phyloP scores from a whole-genome alignment of 2,329 filamentous ascomycete genomes.

The Kalmusia sp. region DNA sequence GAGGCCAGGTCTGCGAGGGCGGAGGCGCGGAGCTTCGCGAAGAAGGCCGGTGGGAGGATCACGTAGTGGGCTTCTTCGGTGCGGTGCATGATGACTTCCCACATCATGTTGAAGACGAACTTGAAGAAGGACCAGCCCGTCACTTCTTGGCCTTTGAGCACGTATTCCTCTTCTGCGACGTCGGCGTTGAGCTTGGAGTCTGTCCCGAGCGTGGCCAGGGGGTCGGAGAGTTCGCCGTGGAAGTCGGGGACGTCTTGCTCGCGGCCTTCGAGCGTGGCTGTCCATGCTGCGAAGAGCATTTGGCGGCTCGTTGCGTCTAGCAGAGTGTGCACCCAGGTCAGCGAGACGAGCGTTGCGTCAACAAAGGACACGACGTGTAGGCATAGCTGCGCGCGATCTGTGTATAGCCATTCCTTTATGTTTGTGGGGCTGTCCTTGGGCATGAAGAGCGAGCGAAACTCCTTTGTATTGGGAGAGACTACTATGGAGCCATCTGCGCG shows the following conservation, averaged over 20 bases:
- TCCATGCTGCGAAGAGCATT: conserved; percentile 28
- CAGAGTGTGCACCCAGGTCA: conserved; percentile 30
- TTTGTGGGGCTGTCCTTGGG: conserved; percentile 8
- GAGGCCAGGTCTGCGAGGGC: conserved; percentile 18
- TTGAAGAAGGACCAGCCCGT: conserved; percentile 12
- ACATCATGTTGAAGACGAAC: conserved; percentile 23
- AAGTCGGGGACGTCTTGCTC: conserved; percentile 24
- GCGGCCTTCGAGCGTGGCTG: conserved; percentile 26
- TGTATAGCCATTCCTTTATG: conserved; percentile 26
- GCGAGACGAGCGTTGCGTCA: conserved; percentile 30
- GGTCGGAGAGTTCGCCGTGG: conserved; percentile 28
- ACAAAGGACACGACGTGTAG: conserved; percentile 27
- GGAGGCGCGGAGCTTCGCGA: conserved; percentile 17
- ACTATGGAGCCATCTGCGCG: conserved; percentile 12
- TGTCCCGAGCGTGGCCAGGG: conserved; percentile 17
- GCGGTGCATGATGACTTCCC: conserved; percentile 21
- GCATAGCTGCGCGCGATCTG: conserved; percentile 22
- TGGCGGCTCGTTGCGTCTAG: conserved; percentile 28
- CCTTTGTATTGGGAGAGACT: conserved; percentile 2
- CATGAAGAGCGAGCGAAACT: conserved; percentile 11
- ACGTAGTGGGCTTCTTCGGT: conserved; percentile 14
- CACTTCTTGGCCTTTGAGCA: conserved; percentile 17
- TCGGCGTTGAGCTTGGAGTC: background rate
- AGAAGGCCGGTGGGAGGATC: conserved; percentile 22
- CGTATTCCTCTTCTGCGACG: conserved; percentile 16